Conservation (phyloP, 140 eudicot species). For the Bidens hawaiensis region DNA sequence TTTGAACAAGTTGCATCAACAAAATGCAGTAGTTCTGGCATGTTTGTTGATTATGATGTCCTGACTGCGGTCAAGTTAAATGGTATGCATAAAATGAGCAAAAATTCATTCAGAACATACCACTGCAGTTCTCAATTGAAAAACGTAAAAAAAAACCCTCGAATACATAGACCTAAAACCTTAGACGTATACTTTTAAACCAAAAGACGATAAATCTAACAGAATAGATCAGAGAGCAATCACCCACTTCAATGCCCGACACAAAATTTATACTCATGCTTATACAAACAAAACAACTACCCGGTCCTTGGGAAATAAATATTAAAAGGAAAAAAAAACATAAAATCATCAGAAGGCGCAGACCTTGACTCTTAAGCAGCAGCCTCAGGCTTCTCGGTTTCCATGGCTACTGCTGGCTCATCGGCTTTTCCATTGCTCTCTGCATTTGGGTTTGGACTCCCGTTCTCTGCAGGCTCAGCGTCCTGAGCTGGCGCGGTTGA, state of each 20-base stretch:
- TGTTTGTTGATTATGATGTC: too few species aligned
- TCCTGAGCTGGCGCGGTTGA: constrained; percentile 45
- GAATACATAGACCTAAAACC: not conserved
- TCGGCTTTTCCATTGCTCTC: constrained; percentile 19
- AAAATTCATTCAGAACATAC: constrained; percentile 4
- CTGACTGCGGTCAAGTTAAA: too few species aligned
- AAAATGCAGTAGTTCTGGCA: too few species aligned
- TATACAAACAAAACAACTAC: constrained; percentile 3
- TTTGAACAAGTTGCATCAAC: too few species aligned
- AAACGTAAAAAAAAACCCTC: constrained; percentile 4
- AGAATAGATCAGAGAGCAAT: constrained; percentile 10
- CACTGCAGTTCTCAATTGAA: constrained; percentile 4
- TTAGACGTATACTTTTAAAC: constrained; percentile 9
- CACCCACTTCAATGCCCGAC: too few species aligned
- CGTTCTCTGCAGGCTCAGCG: constrained; percentile 30
- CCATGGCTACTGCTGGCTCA: constrained; percentile 49
- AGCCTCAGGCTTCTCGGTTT: constrained; percentile 47
- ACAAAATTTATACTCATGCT: constrained; percentile 20
- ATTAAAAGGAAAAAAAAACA: too few species aligned
- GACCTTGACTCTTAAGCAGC: constrained; percentile 13
- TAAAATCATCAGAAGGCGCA: not conserved
- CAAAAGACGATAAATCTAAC: constrained; percentile 14
- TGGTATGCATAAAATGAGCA: not conserved
- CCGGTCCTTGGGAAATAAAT: not conserved
- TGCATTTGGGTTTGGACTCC: constrained; percentile 17